Evolutionary conservation across 768 basidiomycete species (phyloP).

Genomic region (Leccinum rimulosum): DNA sequence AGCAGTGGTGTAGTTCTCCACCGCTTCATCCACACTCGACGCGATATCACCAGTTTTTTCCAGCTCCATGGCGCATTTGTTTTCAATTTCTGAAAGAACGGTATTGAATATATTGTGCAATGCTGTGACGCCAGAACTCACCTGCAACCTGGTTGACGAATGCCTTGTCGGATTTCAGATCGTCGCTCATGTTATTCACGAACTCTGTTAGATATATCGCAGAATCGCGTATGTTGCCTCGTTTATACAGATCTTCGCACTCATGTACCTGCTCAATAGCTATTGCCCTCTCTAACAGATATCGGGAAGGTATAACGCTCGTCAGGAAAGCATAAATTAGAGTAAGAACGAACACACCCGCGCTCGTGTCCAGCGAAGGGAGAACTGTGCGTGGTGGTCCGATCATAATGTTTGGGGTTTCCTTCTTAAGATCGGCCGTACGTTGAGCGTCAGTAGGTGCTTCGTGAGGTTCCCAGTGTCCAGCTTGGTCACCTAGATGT

Average conservation of each 20-base stretch:
- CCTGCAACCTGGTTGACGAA: not conserved
- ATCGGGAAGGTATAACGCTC: not conserved
- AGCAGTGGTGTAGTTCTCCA: not conserved
- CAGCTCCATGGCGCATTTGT: not conserved
- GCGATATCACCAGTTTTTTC: not conserved
- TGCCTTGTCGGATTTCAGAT: not conserved
- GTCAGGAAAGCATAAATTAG: too few relatives aligned
- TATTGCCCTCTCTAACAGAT: not conserved
- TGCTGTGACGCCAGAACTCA: not conserved
- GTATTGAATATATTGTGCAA: not conserved
- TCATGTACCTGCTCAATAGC: not conserved
- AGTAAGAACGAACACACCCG: too few relatives aligned
- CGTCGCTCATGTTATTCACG: not conserved
- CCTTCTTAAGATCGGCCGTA: too few relatives aligned
- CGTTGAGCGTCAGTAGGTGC: too few relatives aligned
- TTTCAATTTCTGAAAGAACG: not conserved
- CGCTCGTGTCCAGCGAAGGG: too few relatives aligned
- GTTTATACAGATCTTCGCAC: not conserved
- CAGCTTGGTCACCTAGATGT: too few relatives aligned
- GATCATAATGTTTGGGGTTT: too few relatives aligned
- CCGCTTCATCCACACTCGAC: not conserved
- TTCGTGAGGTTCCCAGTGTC: too few relatives aligned
- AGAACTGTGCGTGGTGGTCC: too few relatives aligned
- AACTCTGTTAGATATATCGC: not conserved
- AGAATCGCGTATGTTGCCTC: not conserved